Conservation (phyloP, 345 rosid species). For the Brassica incana region DNA sequence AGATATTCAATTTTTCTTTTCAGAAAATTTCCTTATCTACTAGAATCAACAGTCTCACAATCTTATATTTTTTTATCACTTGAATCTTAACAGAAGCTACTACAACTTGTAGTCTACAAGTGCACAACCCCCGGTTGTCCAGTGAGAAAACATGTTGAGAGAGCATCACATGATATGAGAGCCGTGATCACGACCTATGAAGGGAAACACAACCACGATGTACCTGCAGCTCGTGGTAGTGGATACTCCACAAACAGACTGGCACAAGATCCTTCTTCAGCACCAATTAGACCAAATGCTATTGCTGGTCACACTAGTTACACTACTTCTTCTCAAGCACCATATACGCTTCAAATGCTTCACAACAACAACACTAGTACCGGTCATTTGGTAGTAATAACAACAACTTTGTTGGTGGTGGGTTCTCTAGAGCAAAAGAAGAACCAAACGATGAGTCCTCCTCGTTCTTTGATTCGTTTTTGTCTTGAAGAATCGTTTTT, state of each 20-base stretch:
- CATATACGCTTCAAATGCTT: constrained; percentile 52
- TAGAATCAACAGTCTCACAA: background rate
- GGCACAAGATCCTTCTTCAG: constrained; percentile 32
- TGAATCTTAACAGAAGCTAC: constrained; percentile 68
- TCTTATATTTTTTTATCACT: background rate
- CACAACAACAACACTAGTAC: constrained; percentile 41
- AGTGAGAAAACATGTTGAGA: no score
- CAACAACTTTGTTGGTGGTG: constrained; percentile 20
- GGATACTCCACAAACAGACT: constrained; percentile 57
- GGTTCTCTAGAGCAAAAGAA: constrained; percentile 62
- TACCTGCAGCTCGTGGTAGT: constrained; percentile 89
- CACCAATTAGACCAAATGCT: constrained; percentile 73
- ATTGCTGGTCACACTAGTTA: constrained; percentile 4
- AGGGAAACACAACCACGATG: constrained; percentile 96
- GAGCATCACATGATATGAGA: constrained; percentile 60
- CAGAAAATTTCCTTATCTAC: no score
- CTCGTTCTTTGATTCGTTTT: constrained; percentile 54
- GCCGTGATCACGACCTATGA: constrained; percentile 94
- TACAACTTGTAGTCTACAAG: no score
- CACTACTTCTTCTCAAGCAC: constrained; percentile 45
- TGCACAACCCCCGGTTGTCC: constrained; percentile 49
- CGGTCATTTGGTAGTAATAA: constrained; percentile 38
- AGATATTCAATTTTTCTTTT: no score
- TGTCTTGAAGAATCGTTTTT: constrained; percentile 33
- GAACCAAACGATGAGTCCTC: constrained; percentile 58